A percentile compares a stretch with the other conserved stretches of the same genome.
Evolutionary conservation across 1,284 basidiomycete genomes (phyloP).

Genomic region (Golubevia pallescens): DNA sequence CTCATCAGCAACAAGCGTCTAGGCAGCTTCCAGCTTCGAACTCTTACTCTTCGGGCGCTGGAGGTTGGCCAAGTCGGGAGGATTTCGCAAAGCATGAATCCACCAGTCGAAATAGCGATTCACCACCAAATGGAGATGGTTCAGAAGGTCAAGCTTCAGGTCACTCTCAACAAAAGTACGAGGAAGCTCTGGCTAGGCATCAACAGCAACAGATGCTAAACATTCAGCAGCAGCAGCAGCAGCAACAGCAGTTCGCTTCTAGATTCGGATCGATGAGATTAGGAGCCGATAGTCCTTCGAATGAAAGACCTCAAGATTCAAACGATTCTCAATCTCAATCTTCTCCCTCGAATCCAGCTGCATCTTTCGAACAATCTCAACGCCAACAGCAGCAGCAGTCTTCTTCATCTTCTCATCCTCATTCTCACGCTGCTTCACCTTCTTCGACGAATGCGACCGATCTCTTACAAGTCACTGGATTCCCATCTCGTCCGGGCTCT

Average conservation of each 20-base stretch:
- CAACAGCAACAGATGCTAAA: conserved; percentile 2
- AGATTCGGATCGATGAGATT: background rate
- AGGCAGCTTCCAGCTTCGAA: conserved; percentile 12
- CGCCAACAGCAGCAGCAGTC: conserved; percentile 1
- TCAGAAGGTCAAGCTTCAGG: background rate
- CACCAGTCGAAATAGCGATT: too few species aligned
- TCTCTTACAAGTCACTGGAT: background rate
- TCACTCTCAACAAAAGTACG: conserved; percentile 8
- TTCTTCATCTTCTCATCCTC: background rate
- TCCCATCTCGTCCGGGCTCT: conserved; percentile 5
- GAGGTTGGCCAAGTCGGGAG: background rate
- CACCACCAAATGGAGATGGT: too few species aligned
- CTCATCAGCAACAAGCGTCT: conserved; percentile 14
- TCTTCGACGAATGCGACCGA: background rate
- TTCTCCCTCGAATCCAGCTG: background rate
- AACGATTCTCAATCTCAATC: background rate
- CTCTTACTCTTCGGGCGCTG: background rate
- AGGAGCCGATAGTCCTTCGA: background rate
- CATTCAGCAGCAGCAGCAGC: background rate
- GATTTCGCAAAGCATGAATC: too few species aligned
- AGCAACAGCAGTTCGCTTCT: conserved; percentile 2
- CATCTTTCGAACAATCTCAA: background rate
- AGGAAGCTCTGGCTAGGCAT: background rate
- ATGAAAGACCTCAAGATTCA: background rate
- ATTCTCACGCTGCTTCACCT: background rate